Evolutionary conservation across 345 rosid species (phyloP), one percentile per base, ranked within the genome.

Genomic region (Carallia brachiata): DNA sequence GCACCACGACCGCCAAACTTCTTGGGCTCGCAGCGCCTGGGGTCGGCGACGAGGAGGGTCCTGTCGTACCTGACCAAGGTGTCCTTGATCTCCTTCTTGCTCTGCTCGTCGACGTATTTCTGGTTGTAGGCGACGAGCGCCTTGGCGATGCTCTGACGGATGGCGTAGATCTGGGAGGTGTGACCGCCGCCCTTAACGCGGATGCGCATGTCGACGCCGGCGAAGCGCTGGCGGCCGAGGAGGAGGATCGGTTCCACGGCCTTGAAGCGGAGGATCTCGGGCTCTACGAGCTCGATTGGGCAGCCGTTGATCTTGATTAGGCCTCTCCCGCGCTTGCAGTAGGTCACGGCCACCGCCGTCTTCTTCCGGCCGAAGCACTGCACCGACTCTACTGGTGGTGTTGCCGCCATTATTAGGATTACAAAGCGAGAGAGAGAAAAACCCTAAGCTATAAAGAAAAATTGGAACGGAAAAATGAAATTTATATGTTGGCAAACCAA

Each of bases 1-100:
- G 96, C 96, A 68, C 96, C 91, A 50, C 88, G 88, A 30, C 96
- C 96, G 61, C 96, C 96, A 9, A 90, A 90, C 86, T 90, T 90
- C 92, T 90, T 90, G 4, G 96, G 89, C 92, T 90, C 96, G 63
- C 96, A 90, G 66, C 93, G 70, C 68, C 96, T 83, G 2, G 93
- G 96, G 71, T 90, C 96, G 1, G 96, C 93, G 0, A 90, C 96
- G 0, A 90, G 93, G 16, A 90, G 80, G 53, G 96, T 90, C 83
- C 96, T 73, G 6, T 90, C 96, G 37, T 88, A 91, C 73, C 94
- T 84, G 23, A 86, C 84, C 75, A 91, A 69, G 28, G 89, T 86
- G 47, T 91, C 97, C 75, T 89, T 91, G 1, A 91, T 87, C 83
- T 91, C 97, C 82, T 89, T 89, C 89, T 91, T 91, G 60, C 87